Conservation (phyloP, 2,329 filamentous ascomycete genomes). For the Zasmidium angulare region DNA sequence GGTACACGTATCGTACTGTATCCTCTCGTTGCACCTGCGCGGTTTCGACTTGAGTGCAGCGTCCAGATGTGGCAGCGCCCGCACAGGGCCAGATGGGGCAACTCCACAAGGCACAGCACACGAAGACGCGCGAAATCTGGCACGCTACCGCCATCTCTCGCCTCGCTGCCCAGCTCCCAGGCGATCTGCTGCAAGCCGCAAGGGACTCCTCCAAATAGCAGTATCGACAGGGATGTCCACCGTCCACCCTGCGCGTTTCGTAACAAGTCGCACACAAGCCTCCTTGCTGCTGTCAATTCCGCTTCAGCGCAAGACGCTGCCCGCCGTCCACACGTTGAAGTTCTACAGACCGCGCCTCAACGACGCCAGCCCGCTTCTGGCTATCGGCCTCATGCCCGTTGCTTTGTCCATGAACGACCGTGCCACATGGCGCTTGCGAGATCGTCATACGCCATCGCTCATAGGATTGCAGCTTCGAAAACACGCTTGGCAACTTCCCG, state of each 20-base stretch:
- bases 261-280: slow-evolving; percentile 16
- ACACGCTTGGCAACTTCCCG: background rate
- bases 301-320: slow-evolving; percentile 13
- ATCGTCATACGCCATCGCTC: slow-evolving; percentile 12
- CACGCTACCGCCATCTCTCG: background rate
- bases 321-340: slow-evolving; percentile 20
- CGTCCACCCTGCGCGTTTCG: slow-evolving; percentile 16
- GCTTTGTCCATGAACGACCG: slow-evolving; percentile 4
- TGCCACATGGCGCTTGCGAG: slow-evolving; percentile 19
- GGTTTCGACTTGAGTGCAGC: slow-evolving; percentile 1
- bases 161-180: slow-evolving; percentile 1
- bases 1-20: too few species aligned
- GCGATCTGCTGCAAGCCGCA: slow-evolving; percentile 16
- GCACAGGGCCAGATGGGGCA: background rate
- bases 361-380: slow-evolving; percentile 12
- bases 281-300: slow-evolving; percentile 20
- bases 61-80: background rate
- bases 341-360: slow-evolving; percentile 15
- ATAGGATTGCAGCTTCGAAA: slow-evolving; percentile 1
- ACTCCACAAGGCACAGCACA: too few species aligned
- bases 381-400: slow-evolving; percentile 12
- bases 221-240: slow-evolving; percentile 20
- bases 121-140: slow-evolving; percentile 6
- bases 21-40: background rate
- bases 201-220: slow-evolving; percentile 19